Base-by-base conservation (phyloP, 2,329 filamentous ascomycete species). In the Arthrobotrys sphaeroides region DNA sequence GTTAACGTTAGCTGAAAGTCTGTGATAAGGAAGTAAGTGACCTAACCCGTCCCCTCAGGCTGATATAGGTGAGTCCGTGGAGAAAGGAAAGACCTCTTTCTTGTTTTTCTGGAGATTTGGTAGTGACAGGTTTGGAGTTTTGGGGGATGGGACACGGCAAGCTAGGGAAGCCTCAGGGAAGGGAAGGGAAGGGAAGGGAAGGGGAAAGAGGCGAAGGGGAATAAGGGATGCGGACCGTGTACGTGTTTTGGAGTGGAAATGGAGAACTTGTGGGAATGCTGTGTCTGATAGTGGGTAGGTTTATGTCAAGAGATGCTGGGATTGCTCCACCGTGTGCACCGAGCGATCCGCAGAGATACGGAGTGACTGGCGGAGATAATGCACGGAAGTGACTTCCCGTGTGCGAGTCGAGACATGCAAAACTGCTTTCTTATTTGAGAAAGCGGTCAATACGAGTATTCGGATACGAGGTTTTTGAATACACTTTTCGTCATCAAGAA, bases 331-430 rank as follows among this genome's bases (percentile, higher is more conserved):
- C 13, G 33, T 13, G 13, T 59, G 28, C 65, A 24, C 65, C 45
- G 33, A 26, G 31, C 43, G 55, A 62, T 70, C 66, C 57, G 66
- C 24, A 42, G n/a, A 55, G 55, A 49, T 38, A 49, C 43, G 66
- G 66, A 61, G 55, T 45, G 33, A 42, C 31, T 36, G 53, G 65
- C 65, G 66, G 66, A 62, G 66, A 70, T 70, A 70, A 70, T 55
- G 16, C 28, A 55, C 51, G 5, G 18, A 55, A 9, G 16, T 22
- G 31, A 38, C 18, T 18, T 38, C 24, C 31, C 51, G 51, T 12
- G 28, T n/a, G 20, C 16, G 51, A 55, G 13, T 18, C 22, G 20
- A 47, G 10, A 22, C 7, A 47, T 22, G 12, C n/a, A 13, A 24
- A 33, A 16, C 26, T 7, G 12, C 26, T 53, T 16, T 7, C 13